Evolutionary conservation across 345 rosid species (phyloP).

Genomic region (Euclidium syriacum): DNA sequence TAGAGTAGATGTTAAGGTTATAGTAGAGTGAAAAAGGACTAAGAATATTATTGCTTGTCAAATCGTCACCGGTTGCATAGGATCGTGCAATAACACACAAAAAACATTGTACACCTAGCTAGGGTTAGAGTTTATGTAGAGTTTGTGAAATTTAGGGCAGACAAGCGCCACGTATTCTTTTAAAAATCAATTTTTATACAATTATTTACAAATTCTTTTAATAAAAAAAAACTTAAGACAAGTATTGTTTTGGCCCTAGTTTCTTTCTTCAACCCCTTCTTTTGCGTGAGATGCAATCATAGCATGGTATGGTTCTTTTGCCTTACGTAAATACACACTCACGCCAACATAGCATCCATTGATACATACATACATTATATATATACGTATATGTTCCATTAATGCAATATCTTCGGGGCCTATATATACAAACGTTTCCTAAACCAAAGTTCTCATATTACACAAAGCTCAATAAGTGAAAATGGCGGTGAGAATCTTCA

Average conservation of each 20-base stretch:
- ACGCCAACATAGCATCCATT: conserved; percentile 6
- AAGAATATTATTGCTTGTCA: conserved; percentile 21
- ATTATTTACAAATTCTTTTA: neutral
- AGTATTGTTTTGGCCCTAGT: conserved; percentile 12
- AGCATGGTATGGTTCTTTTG: conserved; percentile 42
- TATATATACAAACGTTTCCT: conserved; percentile 25
- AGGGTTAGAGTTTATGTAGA: neutral
- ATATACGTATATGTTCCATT: conserved; percentile 11
- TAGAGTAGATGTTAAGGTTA: conserved; percentile 13
- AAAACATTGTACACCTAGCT: conserved; percentile 10
- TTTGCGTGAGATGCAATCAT: conserved; percentile 38
- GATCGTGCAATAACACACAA: conserved; percentile 24
- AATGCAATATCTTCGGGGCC: conserved; percentile 20
- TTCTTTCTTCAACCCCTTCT: conserved; percentile 9
- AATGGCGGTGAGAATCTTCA: conserved; percentile 47
- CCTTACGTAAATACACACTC: conserved; percentile 30
- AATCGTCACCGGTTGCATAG: conserved; percentile 13
- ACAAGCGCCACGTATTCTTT: conserved; percentile 18
- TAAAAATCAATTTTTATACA: neutral
- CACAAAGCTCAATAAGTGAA: conserved; percentile 5
- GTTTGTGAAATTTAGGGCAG: conserved; percentile 26
- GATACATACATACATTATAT: neutral
- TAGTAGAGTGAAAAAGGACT: neutral
- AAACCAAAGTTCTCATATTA: conserved; percentile 18
- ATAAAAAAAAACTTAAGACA: conserved; percentile 2